Conservation (phyloP, 2,329 filamentous ascomycete species). For the Knufia fluminis region DNA sequence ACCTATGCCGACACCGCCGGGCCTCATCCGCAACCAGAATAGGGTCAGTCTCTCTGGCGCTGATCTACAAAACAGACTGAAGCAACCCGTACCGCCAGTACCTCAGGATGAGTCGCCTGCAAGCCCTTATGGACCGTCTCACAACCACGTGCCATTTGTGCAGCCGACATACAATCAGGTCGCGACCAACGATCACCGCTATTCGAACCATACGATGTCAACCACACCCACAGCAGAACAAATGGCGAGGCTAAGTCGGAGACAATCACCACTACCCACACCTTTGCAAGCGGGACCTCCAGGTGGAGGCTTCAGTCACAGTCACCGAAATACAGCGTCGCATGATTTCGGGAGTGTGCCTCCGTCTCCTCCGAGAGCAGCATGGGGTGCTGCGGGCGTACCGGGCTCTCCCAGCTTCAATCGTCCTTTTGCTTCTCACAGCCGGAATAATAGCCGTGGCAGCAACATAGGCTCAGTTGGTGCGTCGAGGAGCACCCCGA, state of each 20-base stretch:
- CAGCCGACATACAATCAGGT: background rate
- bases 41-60: conserved; percentile 23
- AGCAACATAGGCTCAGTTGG: conserved; percentile 15
- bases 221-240: conserved; percentile 15
- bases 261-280: conserved; percentile 5
- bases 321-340: background rate
- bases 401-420: conserved; percentile 17
- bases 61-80: conserved; percentile 25
- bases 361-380: conserved; percentile 15
- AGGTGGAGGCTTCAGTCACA: too few species aligned
- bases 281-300: background rate
- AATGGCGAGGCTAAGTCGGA: conserved; percentile 18
- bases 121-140: background rate
- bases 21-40: conserved; percentile 1
- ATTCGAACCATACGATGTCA: background rate
- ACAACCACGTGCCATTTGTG: background rate
- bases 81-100: conserved; percentile 26
- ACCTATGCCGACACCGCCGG: conserved; percentile 5
- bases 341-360: conserved; percentile 11
- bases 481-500: conserved; percentile 19
- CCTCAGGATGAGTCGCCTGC: conserved; percentile 3
- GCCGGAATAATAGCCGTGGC: conserved; percentile 14
- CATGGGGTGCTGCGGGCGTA: conserved; percentile 18
- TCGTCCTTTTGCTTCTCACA: conserved; percentile 12
- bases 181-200: background rate